A percentile compares a stretch with the other conserved stretches of the same genome.
These are phyloP conservation scores for Astrocystis sublimbata DNA, from an alignment of 495 filamentous ascomycete species.

Conservation along the genomic window DNA sequence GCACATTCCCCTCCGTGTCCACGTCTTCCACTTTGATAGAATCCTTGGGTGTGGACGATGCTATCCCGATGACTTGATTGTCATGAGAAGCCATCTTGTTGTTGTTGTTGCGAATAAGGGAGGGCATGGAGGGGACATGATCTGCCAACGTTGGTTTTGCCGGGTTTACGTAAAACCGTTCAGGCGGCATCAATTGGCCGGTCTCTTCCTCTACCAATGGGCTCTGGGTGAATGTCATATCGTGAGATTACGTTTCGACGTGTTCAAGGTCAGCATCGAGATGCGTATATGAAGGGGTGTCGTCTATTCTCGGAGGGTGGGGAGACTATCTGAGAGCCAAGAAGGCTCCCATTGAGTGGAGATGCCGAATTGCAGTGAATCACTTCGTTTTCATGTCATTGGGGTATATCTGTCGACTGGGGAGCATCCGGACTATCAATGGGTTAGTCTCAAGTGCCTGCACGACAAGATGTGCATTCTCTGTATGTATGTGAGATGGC, in stretches of 20 bases:
- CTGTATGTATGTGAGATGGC: constrained; percentile 1
- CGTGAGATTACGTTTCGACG: constrained; percentile 25
- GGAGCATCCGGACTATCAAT: constrained; percentile 6
- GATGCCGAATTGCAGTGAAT: constrained; percentile 4
- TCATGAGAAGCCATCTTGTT: constrained; percentile 23
- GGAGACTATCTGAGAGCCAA: constrained; percentile 22
- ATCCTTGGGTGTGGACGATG: constrained; percentile 32
- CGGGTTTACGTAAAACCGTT: constrained; percentile 9
- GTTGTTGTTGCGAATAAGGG: constrained; percentile 23
- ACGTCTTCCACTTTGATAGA: constrained; percentile 30
- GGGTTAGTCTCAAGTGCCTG: constrained; percentile 18
- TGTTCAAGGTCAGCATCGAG: constrained; percentile 30
- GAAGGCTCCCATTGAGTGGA: constrained; percentile 35
- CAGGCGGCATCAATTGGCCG: constrained; percentile 11
- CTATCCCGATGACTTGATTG: constrained; percentile 20
- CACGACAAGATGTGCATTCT: neutral
- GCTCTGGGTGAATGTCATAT: constrained; percentile 32
- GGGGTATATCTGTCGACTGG: constrained; percentile 8
- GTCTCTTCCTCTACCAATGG: constrained; percentile 28
- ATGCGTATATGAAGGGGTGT: constrained; percentile 29
- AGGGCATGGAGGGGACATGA: constrained; percentile 27
- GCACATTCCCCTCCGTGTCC: constrained; percentile 22
- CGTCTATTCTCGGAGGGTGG: constrained; percentile 27
- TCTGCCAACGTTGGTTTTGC: neutral
- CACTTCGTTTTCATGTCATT: neutral